These are phyloP conservation scores for Hyphodiscus sp. DNA, from an alignment of 2,329 filamentous ascomycete genomes.

Conservation along the genomic window DNA sequence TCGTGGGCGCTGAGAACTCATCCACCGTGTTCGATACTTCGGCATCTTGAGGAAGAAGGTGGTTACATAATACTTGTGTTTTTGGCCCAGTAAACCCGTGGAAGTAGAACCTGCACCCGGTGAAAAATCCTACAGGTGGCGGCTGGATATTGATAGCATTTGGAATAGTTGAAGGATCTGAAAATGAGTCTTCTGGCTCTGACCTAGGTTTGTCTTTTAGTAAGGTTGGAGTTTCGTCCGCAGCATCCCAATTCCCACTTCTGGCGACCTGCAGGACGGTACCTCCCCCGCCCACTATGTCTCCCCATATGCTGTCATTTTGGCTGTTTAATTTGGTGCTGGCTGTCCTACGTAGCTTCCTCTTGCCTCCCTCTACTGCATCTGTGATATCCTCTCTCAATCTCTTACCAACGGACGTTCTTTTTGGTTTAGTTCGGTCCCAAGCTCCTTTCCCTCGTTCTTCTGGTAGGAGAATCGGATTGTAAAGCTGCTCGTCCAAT, in stretches of 20 bases:
- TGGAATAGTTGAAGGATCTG: conserved; percentile 2
- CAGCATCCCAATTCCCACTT: conserved; percentile 25
- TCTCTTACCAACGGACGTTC: conserved; percentile 52
- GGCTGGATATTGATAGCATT: conserved; percentile 12
- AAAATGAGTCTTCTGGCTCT: not conserved
- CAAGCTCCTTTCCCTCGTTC: conserved; percentile 75
- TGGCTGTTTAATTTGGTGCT: conserved; percentile 78
- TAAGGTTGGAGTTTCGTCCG: conserved; percentile 6
- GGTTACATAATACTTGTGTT: conserved; percentile 30
- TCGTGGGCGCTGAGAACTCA: conserved; percentile 7
- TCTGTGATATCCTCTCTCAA: conserved; percentile 42
- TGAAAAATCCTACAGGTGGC: conserved; percentile 33
- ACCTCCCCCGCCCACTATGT: conserved; percentile 58
- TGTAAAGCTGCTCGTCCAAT: conserved; percentile 78
- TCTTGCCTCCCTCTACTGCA: conserved; percentile 50
- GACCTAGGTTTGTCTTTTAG: not conserved
- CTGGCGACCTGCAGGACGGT: conserved; percentile 22
- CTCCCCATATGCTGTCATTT: conserved; percentile 80
- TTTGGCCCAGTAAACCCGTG: conserved; percentile 35
- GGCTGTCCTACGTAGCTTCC: conserved; percentile 81
- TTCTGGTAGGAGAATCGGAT: conserved; percentile 62
- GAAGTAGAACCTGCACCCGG: conserved; percentile 34
- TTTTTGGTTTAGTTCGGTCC: conserved; percentile 46
- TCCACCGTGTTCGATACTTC: conserved; percentile 20
- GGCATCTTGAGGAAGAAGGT: conserved; percentile 32